A percentile compares a stretch with the other conserved stretches of the same genome.
phyloP scores from a whole-genome alignment of 257 asterid genomes.

The Ehretia macrophylla region DNA sequence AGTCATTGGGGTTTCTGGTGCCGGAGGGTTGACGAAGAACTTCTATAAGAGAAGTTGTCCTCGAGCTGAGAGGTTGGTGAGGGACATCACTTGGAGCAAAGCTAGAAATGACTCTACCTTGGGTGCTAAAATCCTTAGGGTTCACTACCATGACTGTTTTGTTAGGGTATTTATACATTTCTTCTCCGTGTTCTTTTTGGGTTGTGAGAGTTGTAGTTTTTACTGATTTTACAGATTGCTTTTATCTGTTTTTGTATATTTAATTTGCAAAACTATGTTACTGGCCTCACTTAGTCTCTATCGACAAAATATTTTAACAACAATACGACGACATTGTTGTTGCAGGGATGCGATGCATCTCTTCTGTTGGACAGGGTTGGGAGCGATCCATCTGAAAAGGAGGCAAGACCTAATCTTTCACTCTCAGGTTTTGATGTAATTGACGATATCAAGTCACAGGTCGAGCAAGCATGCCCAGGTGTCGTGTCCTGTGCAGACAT shows the following conservation, averaged over 20 bases:
- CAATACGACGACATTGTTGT: background rate
- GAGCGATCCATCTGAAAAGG: conserved; percentile 39
- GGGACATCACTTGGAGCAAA: conserved; percentile 24
- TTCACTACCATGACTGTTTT: conserved; percentile 54
- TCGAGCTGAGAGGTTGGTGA: conserved; percentile 32
- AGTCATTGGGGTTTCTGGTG: conserved; percentile 18
- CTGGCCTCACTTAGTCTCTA: too few relatives aligned
- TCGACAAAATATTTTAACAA: too few relatives aligned
- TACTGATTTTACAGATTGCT: too few relatives aligned
- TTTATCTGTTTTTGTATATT: too few relatives aligned
- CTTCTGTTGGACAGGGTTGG: conserved; percentile 27
- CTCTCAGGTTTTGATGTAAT: conserved; percentile 40
- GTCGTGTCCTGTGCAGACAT: conserved; percentile 56
- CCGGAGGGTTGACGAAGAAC: conserved; percentile 27
- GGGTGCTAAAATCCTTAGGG: conserved; percentile 43
- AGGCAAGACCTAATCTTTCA: conserved; percentile 32
- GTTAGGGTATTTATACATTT: conserved; percentile 27
- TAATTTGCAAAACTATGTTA: too few relatives aligned
- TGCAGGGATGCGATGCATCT: conserved; percentile 52
- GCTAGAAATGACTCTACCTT: conserved; percentile 32
- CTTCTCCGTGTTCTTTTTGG: too few relatives aligned
- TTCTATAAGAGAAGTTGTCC: conserved; percentile 32
- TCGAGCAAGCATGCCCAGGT: conserved; percentile 34
- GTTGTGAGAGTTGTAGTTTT: too few relatives aligned
- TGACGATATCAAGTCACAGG: conserved; percentile 33